Conservation (phyloP, 177 flowering plant species). For the Vitis hybrid region DNA sequence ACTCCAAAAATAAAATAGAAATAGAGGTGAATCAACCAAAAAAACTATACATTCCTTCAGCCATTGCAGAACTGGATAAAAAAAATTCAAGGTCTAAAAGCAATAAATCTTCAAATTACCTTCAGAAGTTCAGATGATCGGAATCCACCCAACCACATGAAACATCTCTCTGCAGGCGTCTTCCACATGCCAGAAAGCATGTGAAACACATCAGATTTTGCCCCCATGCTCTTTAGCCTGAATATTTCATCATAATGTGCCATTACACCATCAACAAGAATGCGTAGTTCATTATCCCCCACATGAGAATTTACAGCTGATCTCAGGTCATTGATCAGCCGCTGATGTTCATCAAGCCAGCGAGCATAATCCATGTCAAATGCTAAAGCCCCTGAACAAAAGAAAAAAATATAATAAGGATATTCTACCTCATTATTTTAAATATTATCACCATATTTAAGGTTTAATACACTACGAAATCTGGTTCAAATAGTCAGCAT, state of each 20-base stretch:
- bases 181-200: constrained; percentile 96
- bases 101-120: constrained; percentile 38
- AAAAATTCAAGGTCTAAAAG: not conserved
- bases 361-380: constrained; percentile 80
- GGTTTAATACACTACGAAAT: no score
- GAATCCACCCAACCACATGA: constrained; percentile 97
- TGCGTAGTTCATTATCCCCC: constrained; percentile 61
- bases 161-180: constrained; percentile 87
- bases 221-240: constrained; percentile 62
- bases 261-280: constrained; percentile 72
- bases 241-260: constrained; percentile 74
- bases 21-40: not conserved
- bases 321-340: constrained; percentile 68
- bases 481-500: no score
- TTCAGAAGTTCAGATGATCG: constrained; percentile 86
- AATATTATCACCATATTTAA: no score
- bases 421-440: no score
- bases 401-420: not conserved
- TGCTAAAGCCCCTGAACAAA: constrained; percentile 58
- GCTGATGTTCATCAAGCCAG: constrained; percentile 88
- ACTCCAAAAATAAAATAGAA: constrained; percentile 5
- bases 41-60: not conserved
- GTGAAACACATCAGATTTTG: constrained; percentile 86
- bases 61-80: not conserved
- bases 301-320: constrained; percentile 66